A percentile compares a stretch with the other conserved stretches of the same genome.
Conservation (phyloP, 495 filamentous ascomycete genomes). For the Aeminium ludgeri region DNA sequence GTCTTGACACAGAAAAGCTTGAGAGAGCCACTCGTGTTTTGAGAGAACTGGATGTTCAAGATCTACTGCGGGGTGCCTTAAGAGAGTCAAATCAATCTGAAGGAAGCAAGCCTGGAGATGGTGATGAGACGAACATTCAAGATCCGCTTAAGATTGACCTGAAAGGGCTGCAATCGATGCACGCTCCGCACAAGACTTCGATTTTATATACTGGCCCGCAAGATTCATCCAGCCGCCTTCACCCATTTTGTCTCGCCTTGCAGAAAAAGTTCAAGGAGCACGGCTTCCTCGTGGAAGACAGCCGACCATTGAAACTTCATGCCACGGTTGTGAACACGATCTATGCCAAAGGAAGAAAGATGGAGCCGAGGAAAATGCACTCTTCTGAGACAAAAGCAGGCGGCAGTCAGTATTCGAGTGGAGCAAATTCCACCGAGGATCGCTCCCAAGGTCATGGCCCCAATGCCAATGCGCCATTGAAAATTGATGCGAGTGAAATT, state of each 20-base stretch:
- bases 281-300: conserved; percentile 43
- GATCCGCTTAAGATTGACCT: conserved; percentile 16
- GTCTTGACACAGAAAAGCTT: conserved; percentile 41
- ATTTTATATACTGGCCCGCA: conserved; percentile 39
- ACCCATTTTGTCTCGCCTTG: conserved; percentile 46
- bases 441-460: conserved; percentile 16
- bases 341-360: conserved; percentile 38
- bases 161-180: conserved; percentile 24
- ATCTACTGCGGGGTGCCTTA: conserved; percentile 28
- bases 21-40: conserved; percentile 43
- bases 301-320: conserved; percentile 57
- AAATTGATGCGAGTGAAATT: conserved; percentile 23
- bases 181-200: conserved; percentile 27
- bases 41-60: conserved; percentile 32
- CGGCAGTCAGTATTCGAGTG: too few species aligned
- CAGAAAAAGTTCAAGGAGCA: conserved; percentile 42
- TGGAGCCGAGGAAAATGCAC: neutral
- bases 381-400: too few species aligned
- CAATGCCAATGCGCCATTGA: conserved; percentile 17
- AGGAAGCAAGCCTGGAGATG: neutral
- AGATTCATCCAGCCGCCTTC: conserved; percentile 40
- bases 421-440: neutral
- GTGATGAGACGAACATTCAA: neutral
- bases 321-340: conserved; percentile 80
- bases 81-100: neutral